Conservation (phyloP, 2,329 filamentous ascomycete species). For the Fusarium tuaranense region DNA sequence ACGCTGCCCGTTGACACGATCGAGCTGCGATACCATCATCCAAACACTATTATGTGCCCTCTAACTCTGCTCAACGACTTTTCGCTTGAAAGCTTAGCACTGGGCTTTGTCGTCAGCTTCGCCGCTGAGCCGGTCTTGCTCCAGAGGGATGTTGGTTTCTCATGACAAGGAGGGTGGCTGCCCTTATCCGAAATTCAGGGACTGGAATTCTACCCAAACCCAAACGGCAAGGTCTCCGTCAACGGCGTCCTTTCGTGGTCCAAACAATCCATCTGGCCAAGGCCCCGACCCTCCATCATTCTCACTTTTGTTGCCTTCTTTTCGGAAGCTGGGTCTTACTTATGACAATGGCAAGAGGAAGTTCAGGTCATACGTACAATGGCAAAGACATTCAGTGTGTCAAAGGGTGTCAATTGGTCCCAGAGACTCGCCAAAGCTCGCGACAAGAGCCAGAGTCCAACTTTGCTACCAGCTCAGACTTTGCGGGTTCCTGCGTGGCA, state of each 20-base stretch:
- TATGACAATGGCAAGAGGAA: background rate
- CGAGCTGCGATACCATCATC: background rate
- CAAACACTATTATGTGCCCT: background rate
- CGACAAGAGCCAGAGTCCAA: background rate
- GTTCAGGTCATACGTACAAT: background rate
- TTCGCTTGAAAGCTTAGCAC: background rate
- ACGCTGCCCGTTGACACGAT: background rate
- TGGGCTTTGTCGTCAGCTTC: background rate
- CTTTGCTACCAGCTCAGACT: background rate
- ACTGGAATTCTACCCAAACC: slow-evolving; percentile 33
- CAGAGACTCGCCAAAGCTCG: background rate
- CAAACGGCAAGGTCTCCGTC: background rate
- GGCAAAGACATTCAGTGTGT: background rate
- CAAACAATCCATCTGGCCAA: background rate
- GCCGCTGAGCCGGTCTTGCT: too few relatives aligned
- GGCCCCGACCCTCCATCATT: background rate
- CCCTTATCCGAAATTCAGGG: background rate
- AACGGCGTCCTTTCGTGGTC: background rate
- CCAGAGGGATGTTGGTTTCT: background rate
- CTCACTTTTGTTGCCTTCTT: background rate
- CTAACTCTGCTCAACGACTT: background rate
- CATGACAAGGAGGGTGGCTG: background rate
- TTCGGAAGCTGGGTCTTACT: background rate
- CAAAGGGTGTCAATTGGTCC: background rate
- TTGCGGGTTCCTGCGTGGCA: background rate